Percentiles rank a stretch among this genome's conserved stretches.
These are phyloP conservation scores for Alternaria alternata DNA, from an alignment of 2,329 filamentous ascomycete species.

Conservation along the genomic window DNA sequence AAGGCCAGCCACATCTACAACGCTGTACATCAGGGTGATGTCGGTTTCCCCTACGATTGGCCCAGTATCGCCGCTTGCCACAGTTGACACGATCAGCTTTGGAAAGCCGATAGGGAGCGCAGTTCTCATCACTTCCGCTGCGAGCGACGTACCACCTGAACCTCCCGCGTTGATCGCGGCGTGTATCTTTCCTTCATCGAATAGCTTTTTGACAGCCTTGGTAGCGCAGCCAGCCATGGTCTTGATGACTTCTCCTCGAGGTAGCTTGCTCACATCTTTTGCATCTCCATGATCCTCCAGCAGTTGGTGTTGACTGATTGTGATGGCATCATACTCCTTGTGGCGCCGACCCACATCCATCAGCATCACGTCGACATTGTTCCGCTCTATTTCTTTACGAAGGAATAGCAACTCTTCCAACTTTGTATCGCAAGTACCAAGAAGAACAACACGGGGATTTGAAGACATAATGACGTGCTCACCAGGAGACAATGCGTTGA, in stretches of 20 bases:
- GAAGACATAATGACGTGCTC: conserved; percentile 13
- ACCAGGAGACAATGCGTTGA: neutral
- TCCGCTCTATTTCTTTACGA: conserved; percentile 54
- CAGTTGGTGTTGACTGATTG: conserved; percentile 55
- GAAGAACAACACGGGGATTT: conserved; percentile 56
- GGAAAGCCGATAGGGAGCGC: conserved; percentile 71
- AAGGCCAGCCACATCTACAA: conserved; percentile 73
- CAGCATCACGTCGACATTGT: conserved; percentile 53
- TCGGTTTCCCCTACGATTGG: conserved; percentile 73
- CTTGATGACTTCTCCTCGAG: conserved; percentile 65
- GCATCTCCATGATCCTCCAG: conserved; percentile 42
- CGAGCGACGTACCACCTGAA: conserved; percentile 68
- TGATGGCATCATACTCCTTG: conserved; percentile 57
- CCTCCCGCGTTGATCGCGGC: conserved; percentile 69
- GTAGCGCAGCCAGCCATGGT: conserved; percentile 62
- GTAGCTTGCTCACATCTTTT: conserved; percentile 49
- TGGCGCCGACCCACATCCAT: conserved; percentile 65
- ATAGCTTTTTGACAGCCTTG: conserved; percentile 53
- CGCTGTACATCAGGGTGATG: conserved; percentile 74
- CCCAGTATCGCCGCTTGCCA: conserved; percentile 71
- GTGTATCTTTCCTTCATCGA: conserved; percentile 55
- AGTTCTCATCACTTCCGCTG: conserved; percentile 67
- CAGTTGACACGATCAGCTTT: conserved; percentile 74
- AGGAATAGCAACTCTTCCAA: conserved; percentile 66
- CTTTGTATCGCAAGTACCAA: conserved; percentile 73